These are phyloP conservation scores for Paspalum notatum DNA, from an alignment of 176 grass and related monocot species.

Conservation along the genomic window DNA sequence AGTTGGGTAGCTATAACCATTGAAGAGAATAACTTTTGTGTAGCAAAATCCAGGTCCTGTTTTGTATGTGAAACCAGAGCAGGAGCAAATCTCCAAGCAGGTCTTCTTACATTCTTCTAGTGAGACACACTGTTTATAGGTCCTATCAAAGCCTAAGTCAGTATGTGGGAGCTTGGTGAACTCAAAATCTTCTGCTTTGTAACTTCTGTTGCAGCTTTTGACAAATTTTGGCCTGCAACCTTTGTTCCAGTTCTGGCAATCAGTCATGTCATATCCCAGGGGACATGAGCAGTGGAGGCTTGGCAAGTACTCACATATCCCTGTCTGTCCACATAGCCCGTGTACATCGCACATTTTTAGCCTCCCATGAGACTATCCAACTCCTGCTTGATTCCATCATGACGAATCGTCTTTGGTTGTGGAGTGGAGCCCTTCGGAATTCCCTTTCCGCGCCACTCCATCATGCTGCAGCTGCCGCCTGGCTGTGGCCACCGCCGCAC, in stretches of 20 bases:
- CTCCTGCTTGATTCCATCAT: neutral
- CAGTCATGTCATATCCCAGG: constrained; percentile 48
- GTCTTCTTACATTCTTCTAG: constrained; percentile 43
- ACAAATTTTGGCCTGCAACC: constrained; percentile 51
- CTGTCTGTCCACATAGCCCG: constrained; percentile 62
- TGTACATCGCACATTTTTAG: constrained; percentile 49
- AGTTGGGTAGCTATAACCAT: constrained; percentile 43
- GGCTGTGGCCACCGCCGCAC: neutral
- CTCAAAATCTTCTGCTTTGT: constrained; percentile 30
- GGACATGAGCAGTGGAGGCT: constrained; percentile 43
- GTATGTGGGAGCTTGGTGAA: constrained; percentile 48
- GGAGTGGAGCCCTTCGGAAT: too few relatives aligned
- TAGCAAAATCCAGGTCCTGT: constrained; percentile 37
- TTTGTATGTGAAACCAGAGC: constrained; percentile 46
- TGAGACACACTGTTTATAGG: constrained; percentile 5
- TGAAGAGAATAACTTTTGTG: constrained; percentile 58
- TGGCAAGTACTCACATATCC: constrained; percentile 49
- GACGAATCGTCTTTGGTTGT: neutral
- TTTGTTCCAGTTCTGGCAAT: constrained; percentile 49
- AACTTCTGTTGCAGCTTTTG: constrained; percentile 32
- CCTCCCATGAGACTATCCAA: constrained; percentile 44
- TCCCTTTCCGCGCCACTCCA: neutral
- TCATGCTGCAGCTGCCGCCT: neutral
- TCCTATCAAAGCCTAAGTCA: constrained; percentile 64
- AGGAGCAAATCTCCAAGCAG: constrained; percentile 44